Base-by-base conservation (phyloP, 2,329 filamentous ascomycete species). In the Penicillium polonicum region DNA sequence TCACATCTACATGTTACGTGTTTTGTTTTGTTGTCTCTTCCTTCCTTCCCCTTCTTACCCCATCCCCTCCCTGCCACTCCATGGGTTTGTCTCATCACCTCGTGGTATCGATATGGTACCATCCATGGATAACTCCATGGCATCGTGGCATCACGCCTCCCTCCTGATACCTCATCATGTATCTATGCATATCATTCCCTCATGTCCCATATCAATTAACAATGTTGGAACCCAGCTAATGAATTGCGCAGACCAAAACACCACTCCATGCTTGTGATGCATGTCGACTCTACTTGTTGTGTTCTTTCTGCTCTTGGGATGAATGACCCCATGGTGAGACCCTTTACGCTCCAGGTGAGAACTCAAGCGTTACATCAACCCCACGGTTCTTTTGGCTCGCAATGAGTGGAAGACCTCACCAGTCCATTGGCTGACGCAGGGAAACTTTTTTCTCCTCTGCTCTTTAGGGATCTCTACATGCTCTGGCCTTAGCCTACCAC, bases 361-460 rank as follows among this genome's bases (percentile, higher is more conserved):
- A 31, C 25, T 29, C 43, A 0, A 45, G 43, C 43, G 25, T 19
- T 45, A 45, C 7, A 21, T 19, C 43, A 13, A 31, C 43, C 25
- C 12, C 12, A 12, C 0, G 9, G 31, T 27, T 15, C 23, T 48
- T 48, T 33, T 9, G 17, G 19, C n/a, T 42, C 38, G 35, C 33
- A n/a, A 15, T 4, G 48, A 50, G 35, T 50, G 36, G 38, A 42
- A 51, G 38, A 51, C 38, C 48, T 51, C 39, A 52, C 29, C 49
- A 52, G 49, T 35, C 49, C 29, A 44, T 27, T 45, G 49, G 10
- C 39, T 52, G 39, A 52, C 10, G 17, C 38, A 43, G 41, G 49
- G 31, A 15, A 21, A 29, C 35, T 35, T 15, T 27, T 27, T 52
- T 33, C 31, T 31, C 31, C 4, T 10, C 29, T 29, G 29, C 29